Conservation (phyloP, 2,329 filamentous ascomycete genomes). For the Verticillium tricorpus region DNA sequence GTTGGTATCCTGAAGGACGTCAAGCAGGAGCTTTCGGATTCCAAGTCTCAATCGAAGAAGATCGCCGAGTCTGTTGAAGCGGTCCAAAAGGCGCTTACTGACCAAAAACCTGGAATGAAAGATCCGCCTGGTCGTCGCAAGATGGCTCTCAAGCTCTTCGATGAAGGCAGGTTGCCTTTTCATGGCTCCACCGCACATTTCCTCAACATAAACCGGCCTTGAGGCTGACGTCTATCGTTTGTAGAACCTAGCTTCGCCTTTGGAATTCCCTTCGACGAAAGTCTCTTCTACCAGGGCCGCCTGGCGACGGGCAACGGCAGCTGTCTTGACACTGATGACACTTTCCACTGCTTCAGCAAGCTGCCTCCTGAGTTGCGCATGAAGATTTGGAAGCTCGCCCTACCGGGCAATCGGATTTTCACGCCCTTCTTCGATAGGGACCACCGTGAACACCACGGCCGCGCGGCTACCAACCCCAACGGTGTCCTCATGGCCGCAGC, state of each 20-base stretch:
- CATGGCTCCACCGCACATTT: no score
- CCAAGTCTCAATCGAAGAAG: neutral
- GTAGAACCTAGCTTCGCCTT: no score
- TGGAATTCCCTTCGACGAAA: no score
- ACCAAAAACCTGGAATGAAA: no score
- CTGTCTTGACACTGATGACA: neutral
- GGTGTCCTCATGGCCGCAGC: neutral
- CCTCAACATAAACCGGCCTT: no score
- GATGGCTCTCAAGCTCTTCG: no score
- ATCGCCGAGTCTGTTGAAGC: neutral
- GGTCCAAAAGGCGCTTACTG: neutral
- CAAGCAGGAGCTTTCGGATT: neutral
- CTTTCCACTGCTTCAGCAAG: conserved; percentile 7
- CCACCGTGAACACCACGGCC: neutral
- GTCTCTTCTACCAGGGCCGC: no score
- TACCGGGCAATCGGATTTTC: conserved; percentile 9
- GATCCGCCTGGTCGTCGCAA: no score
- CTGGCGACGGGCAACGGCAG: no score
- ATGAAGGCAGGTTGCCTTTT: no score
- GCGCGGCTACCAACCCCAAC: neutral
- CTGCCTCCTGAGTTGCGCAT: conserved; percentile 12
- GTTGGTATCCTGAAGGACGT: neutral
- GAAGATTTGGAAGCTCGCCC: conserved; percentile 13
- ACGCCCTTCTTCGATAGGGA: neutral
- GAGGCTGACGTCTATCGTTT: no score